A percentile compares a stretch with the other conserved stretches of the same genome.
These are phyloP conservation scores for Talaromyces sp. DNA, from an alignment of 2,329 filamentous ascomycete species.

Conservation along the genomic window DNA sequence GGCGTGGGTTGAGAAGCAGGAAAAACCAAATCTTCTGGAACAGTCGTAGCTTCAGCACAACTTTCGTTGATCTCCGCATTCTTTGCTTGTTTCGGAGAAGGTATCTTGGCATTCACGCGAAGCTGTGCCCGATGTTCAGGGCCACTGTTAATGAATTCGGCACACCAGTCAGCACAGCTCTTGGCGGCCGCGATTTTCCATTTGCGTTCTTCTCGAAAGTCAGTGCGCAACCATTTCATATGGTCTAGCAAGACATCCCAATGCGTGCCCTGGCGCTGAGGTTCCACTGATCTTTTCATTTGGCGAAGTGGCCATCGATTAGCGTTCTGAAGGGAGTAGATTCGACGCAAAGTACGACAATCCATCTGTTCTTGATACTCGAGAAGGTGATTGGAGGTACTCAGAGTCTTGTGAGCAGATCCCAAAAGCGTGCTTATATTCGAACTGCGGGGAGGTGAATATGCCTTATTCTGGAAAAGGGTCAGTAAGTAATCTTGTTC, in stretches of 20 bases:
- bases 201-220: constrained; percentile 89
- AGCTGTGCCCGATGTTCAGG: constrained; percentile 60
- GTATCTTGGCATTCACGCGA: constrained; percentile 54
- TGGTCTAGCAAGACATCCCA: constrained; percentile 84
- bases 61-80: constrained; percentile 20
- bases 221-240: constrained; percentile 97
- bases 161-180: constrained; percentile 75
- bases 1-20: constrained; percentile 52
- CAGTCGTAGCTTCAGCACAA: constrained; percentile 15
- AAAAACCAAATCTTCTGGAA: constrained; percentile 25
- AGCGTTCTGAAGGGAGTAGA: constrained; percentile 84
- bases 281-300: constrained; percentile 77
- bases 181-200: constrained; percentile 83
- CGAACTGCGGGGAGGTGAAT: constrained; percentile 48
- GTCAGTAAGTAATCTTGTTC: constrained; percentile 59
- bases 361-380: constrained; percentile 82
- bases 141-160: constrained; percentile 67
- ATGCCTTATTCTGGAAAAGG: constrained; percentile 56
- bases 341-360: constrained; percentile 75
- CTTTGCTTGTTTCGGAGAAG: constrained; percentile 21
- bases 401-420: constrained; percentile 83
- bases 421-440: constrained; percentile 67
- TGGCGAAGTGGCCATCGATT: constrained; percentile 93
- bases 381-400: constrained; percentile 76
- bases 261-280: constrained; percentile 68